Evolutionary conservation across 805 yeast genomes (phyloP), one percentile per base, ranked within the genome.

Genomic region (Candida ortonii): DNA sequence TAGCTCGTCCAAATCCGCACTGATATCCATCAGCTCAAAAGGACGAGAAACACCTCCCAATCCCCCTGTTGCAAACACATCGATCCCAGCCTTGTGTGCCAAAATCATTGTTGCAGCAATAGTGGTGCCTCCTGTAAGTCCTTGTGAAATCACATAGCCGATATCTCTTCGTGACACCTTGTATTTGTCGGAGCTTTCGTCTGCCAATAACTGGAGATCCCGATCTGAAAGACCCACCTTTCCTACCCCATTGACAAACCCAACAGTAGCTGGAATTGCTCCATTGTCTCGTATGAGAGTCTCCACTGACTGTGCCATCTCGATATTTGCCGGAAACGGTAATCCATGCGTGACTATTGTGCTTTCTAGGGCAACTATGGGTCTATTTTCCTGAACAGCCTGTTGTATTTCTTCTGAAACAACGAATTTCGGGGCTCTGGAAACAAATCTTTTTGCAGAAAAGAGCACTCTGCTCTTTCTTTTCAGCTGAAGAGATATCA

Each of bases 1-100:
- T 34, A 88, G 65, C 53, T 87, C 96, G 31, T 86, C 89, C 43
- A 87, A 69, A 58, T 87, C 96, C 2, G 95, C 95, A 49, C 89
- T 79, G 16, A 87, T 67, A 57, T 87, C 96, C 78, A 85, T 72
- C 18, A 61, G 45, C 36, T 83, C 82, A 14, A 84, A 90, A 6
- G 83, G 84, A 36, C 85, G 70, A 50, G 87, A 95, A 8, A 86
- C 95, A 14, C 96, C 96, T 14, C 96, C 96, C 13, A 87, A 67
- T 1, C 96, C 96, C 20, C 96, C 96, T 2, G 96, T 88, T 1
- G 94, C 93, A 67, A 87, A 88, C 9, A 88, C 86, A 47, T 75
- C 71, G 46, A 87, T 84, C 0, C 94, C 93, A 0, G 89, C 88
- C 49, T 61, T 52, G 34, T 78, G 68, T 1, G 96, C 79, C 13